phyloP scores from a whole-genome alignment of 2,329 filamentous ascomycete genomes.

The Diaporthe sp. region DNA sequence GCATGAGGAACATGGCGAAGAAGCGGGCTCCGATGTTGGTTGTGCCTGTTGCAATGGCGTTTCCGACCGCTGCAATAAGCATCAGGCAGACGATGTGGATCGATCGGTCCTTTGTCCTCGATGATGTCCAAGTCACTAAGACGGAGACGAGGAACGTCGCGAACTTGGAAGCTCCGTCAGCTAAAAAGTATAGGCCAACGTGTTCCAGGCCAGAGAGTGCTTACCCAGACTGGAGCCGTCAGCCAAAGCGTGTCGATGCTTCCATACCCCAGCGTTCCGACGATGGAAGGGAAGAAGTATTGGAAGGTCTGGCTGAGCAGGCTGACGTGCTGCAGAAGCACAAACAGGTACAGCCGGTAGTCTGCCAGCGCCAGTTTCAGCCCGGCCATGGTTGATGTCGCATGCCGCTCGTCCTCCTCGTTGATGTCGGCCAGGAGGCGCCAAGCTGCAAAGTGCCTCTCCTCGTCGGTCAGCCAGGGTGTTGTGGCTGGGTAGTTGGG shows the following conservation, averaged over 20 bases:
- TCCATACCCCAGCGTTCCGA: conserved; percentile 71
- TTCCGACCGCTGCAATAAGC: conserved; percentile 65
- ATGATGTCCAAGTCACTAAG: conserved; percentile 67
- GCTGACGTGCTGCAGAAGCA: conserved; percentile 67
- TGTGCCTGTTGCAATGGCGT: conserved; percentile 68
- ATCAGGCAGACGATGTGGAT: conserved; percentile 69
- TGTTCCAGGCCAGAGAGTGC: conserved; percentile 21
- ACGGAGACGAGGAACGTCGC: conserved; percentile 68
- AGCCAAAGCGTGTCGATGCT: conserved; percentile 68
- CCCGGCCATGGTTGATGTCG: conserved; percentile 43
- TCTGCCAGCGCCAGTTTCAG: conserved; percentile 48
- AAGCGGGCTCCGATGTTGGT: conserved; percentile 66
- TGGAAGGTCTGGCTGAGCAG: conserved; percentile 70
- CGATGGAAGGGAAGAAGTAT: conserved; percentile 76
- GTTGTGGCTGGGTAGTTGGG: conserved; percentile 44
- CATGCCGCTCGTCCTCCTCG: conserved; percentile 44
- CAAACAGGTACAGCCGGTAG: conserved; percentile 65
- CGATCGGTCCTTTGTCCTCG: conserved; percentile 67
- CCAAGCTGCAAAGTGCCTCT: conserved; percentile 43
- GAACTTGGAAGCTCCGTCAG: conserved; percentile 49
- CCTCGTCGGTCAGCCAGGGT: conserved; percentile 42
- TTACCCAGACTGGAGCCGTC: conserved; percentile 70
- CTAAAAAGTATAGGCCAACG: background rate
- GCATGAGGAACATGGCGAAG: conserved; percentile 75
- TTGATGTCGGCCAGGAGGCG: conserved; percentile 44